phyloP scores from a whole-genome alignment of 139 green algal species.

The Deuterostichococcus epilithicus region DNA sequence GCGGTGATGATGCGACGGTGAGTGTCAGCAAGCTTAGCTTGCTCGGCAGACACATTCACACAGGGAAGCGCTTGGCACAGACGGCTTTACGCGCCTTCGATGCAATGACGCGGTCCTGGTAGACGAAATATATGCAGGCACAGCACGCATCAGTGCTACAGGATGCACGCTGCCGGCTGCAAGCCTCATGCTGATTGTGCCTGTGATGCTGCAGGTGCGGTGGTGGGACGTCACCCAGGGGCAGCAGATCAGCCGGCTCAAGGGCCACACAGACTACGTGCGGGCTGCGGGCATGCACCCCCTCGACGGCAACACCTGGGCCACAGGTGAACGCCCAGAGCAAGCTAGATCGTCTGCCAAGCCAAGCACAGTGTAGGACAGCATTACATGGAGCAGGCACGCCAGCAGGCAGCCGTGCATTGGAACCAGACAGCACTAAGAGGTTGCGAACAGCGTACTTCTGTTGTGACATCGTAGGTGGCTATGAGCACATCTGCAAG shows the following conservation, averaged over 20 bases:
- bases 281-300: slow-evolving; percentile 53
- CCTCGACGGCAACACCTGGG: slow-evolving; percentile 55
- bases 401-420: too few relatives aligned
- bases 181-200: neutral
- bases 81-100: too few relatives aligned
- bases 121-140: neutral
- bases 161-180: neutral
- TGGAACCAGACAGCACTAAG: too few relatives aligned
- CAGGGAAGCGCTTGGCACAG: too few relatives aligned
- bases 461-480: slow-evolving; percentile 29
- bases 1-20: slow-evolving; percentile 76
- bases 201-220: slow-evolving; percentile 30
- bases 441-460: too few relatives aligned
- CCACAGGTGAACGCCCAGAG: slow-evolving; percentile 34
- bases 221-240: slow-evolving; percentile 75
- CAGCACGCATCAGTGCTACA: neutral
- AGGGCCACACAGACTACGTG: slow-evolving; percentile 88
- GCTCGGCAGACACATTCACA: too few relatives aligned
- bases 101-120: too few relatives aligned
- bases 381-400: neutral
- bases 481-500: slow-evolving; percentile 81
- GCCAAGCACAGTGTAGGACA: too few relatives aligned
- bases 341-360: neutral
- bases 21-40: neutral
- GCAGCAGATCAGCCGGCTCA: slow-evolving; percentile 50